phyloP scores from a whole-genome alignment of 202 grass and related monocot species.

The Schoenoplectus triqueter region DNA sequence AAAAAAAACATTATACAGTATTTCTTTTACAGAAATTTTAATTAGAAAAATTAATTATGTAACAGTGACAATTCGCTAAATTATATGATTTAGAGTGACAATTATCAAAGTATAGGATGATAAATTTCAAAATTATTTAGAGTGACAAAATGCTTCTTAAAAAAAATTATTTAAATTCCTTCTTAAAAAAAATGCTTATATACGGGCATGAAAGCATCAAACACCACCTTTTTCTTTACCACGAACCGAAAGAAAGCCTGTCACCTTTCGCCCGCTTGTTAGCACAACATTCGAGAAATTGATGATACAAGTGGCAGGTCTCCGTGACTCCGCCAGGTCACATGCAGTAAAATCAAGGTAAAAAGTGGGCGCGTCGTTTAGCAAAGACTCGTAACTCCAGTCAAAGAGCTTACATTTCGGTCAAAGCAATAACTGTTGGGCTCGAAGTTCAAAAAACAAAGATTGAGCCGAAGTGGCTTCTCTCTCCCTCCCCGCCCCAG shows the following conservation, averaged over 20 bases:
- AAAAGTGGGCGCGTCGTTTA: background rate
- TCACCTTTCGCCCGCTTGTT: background rate
- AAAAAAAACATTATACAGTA: too few species aligned
- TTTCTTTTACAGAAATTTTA: too few species aligned
- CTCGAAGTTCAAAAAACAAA: slow-evolving; percentile 38
- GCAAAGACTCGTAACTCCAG: background rate
- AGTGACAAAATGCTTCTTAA: too few species aligned
- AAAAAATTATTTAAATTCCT: too few species aligned
- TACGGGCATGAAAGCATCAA: background rate
- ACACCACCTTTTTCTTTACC: background rate
- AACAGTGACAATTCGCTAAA: too few species aligned
- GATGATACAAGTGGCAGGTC: too few species aligned
- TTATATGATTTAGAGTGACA: too few species aligned
- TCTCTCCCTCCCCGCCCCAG: background rate
- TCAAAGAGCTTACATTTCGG: slow-evolving; percentile 24
- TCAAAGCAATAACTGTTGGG: slow-evolving; percentile 31
- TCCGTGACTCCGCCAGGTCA: background rate
- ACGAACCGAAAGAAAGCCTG: background rate
- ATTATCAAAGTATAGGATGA: too few species aligned
- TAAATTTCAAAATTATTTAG: too few species aligned
- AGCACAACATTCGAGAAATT: background rate
- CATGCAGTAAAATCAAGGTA: slow-evolving; percentile 15
- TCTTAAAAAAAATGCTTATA: too few species aligned
- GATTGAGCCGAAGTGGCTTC: background rate
- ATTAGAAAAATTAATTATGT: too few species aligned